Evolutionary conservation across 257 asterid genomes (phyloP).

Genomic region (Solanum lignicaule): DNA sequence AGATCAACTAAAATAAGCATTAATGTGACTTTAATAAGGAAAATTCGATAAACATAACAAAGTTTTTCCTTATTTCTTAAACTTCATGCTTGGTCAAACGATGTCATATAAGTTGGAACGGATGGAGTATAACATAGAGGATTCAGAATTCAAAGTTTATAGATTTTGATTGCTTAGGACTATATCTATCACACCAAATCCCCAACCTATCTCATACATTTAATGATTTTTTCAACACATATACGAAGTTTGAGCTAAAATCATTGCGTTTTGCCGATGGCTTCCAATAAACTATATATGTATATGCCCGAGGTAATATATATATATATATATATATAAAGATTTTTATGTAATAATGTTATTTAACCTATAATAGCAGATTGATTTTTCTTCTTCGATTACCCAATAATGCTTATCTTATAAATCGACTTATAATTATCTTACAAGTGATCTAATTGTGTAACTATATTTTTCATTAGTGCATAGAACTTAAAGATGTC

Average conservation of each 20-base stretch:
- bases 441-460: background rate
- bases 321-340: background rate
- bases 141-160: background rate
- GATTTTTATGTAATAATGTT: background rate
- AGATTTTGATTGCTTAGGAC: background rate
- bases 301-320: background rate
- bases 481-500: background rate
- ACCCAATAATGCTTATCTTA: background rate
- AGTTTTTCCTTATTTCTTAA: background rate
- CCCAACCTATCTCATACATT: background rate
- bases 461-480: background rate
- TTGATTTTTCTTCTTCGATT: background rate
- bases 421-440: background rate
- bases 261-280: rapidly evolving
- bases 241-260: background rate
- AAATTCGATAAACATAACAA: background rate
- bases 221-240: background rate
- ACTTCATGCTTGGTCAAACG: background rate
- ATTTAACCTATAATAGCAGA: background rate
- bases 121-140: no score
- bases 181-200: background rate
- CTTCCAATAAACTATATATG: background rate
- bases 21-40: background rate
- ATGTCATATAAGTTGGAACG: background rate
- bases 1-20: background rate